phyloP scores from a whole-genome alignment of 2,329 filamentous ascomycete species.

The Phaeosphaeria sp. region DNA sequence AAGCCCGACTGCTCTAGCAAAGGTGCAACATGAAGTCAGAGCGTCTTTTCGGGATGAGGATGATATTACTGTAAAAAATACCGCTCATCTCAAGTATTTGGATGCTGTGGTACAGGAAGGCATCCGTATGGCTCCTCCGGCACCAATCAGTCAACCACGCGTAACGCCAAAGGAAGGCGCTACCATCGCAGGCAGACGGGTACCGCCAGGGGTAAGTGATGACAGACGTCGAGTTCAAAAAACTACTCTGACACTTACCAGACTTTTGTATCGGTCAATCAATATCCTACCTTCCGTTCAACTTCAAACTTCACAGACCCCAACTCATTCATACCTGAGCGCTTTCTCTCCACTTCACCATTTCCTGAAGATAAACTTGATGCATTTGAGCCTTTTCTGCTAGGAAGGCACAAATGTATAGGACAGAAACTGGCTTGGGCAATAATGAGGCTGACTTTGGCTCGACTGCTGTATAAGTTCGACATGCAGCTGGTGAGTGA shows the following conservation, averaged over 20 bases:
- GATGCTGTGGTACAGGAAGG: slow-evolving; percentile 34
- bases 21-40: slow-evolving; percentile 22
- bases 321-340: slow-evolving; percentile 36
- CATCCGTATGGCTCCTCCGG: slow-evolving; percentile 35
- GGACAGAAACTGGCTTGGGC: slow-evolving; percentile 34
- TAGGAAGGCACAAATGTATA: slow-evolving; percentile 30
- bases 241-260: background rate
- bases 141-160: slow-evolving; percentile 19
- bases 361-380: slow-evolving; percentile 31
- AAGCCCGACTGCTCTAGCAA: slow-evolving; percentile 13
- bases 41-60: slow-evolving; percentile 15
- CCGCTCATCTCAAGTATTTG: slow-evolving; percentile 25
- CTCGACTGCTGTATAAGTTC: slow-evolving; percentile 49
- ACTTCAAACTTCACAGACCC: slow-evolving; percentile 34
- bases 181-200: slow-evolving; percentile 16
- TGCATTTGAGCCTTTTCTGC: slow-evolving; percentile 26
- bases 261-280: slow-evolving; percentile 29
- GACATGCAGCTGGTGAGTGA: slow-evolving; percentile 24
- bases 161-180: slow-evolving; percentile 18
- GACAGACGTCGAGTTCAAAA: background rate
- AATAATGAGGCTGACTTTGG: slow-evolving; percentile 43
- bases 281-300: slow-evolving; percentile 34
- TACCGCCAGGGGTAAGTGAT: slow-evolving; percentile 21
- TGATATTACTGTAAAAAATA: slow-evolving; percentile 19
- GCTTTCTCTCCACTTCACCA: slow-evolving; percentile 26